phyloP scores from a whole-genome alignment of 139 green algal genomes.

The Astrephomene gubernaculifera region DNA sequence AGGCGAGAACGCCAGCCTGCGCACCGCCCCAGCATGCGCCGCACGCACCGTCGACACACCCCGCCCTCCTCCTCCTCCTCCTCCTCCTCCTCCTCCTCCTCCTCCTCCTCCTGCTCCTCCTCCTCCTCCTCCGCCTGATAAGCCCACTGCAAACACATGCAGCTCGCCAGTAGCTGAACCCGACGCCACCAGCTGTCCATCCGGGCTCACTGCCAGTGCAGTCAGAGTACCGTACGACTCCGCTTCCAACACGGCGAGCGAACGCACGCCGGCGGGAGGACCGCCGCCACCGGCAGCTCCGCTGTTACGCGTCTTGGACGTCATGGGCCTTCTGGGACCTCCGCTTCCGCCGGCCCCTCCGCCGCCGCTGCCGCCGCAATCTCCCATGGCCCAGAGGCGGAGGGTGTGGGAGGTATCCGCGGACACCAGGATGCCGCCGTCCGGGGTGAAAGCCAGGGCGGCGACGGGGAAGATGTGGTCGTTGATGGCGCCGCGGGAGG shows the following conservation, averaged over 20 bases:
- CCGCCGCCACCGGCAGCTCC: background rate
- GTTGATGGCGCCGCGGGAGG: constrained; percentile 23
- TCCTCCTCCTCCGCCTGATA: background rate
- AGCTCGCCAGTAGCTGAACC: constrained; percentile 33
- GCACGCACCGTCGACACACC: constrained; percentile 18
- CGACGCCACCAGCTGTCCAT: constrained; percentile 20
- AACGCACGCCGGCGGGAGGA: background rate
- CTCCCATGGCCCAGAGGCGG: constrained; percentile 12
- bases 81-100: background rate
- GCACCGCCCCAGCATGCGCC: constrained; percentile 34
- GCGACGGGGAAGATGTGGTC: constrained; percentile 45
- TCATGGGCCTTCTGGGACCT: constrained; percentile 25
- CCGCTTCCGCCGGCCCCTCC: background rate
- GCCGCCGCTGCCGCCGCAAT: background rate
- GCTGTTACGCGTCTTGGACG: background rate
- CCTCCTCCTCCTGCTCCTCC: background rate
- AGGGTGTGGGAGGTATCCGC: constrained; percentile 38
- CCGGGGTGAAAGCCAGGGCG: constrained; percentile 11
- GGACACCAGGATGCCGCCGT: constrained; percentile 8
- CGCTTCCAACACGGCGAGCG: constrained; percentile 21
- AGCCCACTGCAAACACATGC: constrained; percentile 13
- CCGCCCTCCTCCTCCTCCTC: background rate
- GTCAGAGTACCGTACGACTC: constrained; percentile 1
- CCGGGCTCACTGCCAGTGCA: constrained; percentile 26
- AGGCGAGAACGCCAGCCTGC: too few relatives aligned